Base-by-base conservation (phyloP, 179 eudicot species). In the Beta corolliflora region DNA sequence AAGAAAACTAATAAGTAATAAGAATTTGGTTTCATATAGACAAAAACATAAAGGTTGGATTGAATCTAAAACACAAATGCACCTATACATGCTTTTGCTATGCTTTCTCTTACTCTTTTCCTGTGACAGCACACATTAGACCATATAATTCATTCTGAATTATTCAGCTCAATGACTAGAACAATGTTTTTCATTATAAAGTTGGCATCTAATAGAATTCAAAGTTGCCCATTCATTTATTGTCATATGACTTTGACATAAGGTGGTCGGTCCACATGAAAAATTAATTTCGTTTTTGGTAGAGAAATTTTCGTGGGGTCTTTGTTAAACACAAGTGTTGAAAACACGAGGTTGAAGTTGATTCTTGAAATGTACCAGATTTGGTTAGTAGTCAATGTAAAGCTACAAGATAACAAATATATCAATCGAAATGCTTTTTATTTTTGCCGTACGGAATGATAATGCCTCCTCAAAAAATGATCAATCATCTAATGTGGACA, bases 191-290 rank as follows among this genome's bases (percentile, higher is more conserved):
- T 36, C 31, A 45, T 77, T 15, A 76, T 23, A 31, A 76, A 65
- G 67, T 76, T 77, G 48, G 56, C 78, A 61, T 75, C 77, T 21
- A 53, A 79, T 59, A 53, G 79, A 64, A 78, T 19, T 52, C 58
- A 36, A 68, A 76, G 73, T 71, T 71, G 18, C 21, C 59, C 73
- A 71, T 80, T 44, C 29, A 77, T 58, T 75, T 78, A 76, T 55
- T 76, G 81, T 58, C 79, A 56, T 69, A 69, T n/a, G n/a, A n/a
- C n/a, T n/a, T n/a, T 65, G 81, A 82, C 81, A 75, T 56, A 63
- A 59, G 61, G 8, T 48, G 52, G 52, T 48, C 50, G 63, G 56
- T 68, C 75, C 79, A 64, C 19, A 9, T 18, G 71, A 19, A 10
- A 50, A 60, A 29, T 56, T 60, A 31, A 13, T 59, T 80, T 9